Evolutionary conservation across 768 basidiomycete species (phyloP), one percentile per base, ranked within the genome.

Genomic region (Lyophyllum semitale): DNA sequence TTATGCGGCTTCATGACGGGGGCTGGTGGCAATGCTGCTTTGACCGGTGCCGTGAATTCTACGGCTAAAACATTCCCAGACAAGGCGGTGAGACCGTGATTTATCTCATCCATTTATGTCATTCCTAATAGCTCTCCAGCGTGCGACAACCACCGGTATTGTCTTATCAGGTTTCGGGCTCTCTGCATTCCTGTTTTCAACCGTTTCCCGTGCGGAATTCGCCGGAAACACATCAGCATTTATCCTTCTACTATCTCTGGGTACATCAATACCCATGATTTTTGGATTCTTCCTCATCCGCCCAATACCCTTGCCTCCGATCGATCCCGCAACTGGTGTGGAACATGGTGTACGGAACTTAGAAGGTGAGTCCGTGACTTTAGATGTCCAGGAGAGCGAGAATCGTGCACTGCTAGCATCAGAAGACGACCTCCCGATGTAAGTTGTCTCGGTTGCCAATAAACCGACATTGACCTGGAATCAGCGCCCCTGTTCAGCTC

Each of bases 111-210:
- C n/a, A 32, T 44, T 51, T 48, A 45, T 35, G 13, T 48, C 20
- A 23, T 52, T 35, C 15, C 22, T 52, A 35, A 53, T 22, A 44
- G 41, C 29, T 47, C 29, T 15, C n/a, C 51, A 92, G 88, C 80
- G 93, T 18, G 93, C 87, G 11, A 85, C 85, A 0, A 82, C 85
- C 8, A 91, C 89, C 0, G 88, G 88, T 1, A 67, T 93, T 8
- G 93, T 95, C 30, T 71, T 94, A 18, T 91, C 92, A 0, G 94
- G 92, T 29, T 94, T 92, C 59, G 94, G 95, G 0, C 82, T 98
- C 15, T 94, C 92, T 0, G 95, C 95, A 0, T 96, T 96, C 76
- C 77, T 91, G 58, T 97, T 95, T 71, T 90, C 91, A 12, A 80
- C 85, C 1, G 71, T 95, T 33, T 85, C 92, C 0, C 86, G 88